phyloP scores from a whole-genome alignment of 2,329 filamentous ascomycete genomes.

The Seiridium unicorne region DNA sequence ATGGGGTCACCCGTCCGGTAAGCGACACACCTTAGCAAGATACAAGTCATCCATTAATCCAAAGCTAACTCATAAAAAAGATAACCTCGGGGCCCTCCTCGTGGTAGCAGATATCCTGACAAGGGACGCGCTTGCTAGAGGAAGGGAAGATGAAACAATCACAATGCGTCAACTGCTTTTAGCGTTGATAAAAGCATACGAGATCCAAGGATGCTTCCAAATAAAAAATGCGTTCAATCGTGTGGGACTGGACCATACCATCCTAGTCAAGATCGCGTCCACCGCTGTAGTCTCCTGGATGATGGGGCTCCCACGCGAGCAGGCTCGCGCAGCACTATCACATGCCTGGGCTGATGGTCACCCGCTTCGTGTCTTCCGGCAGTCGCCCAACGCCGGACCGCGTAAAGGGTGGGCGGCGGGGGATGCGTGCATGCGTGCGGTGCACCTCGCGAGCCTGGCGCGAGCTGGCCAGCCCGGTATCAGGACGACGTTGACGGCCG shows the following conservation, averaged over 20 bases:
- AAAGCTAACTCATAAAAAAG: too few species aligned
- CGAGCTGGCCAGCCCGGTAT: not conserved
- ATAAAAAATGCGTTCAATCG: slow-evolving; percentile 34
- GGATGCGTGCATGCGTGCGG: slow-evolving; percentile 30
- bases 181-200: slow-evolving; percentile 37
- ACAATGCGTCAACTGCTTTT: slow-evolving; percentile 30
- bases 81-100: slow-evolving; percentile 26
- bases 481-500: not conserved
- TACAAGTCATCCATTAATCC: too few species aligned
- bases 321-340: slow-evolving; percentile 32
- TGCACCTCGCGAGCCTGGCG: not conserved
- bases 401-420: slow-evolving; percentile 41
- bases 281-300: slow-evolving; percentile 35
- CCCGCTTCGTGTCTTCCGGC: slow-evolving; percentile 31
- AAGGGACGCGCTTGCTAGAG: not conserved
- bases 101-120: not conserved
- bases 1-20: slow-evolving; percentile 37
- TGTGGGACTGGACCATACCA: slow-evolving; percentile 37
- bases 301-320: slow-evolving; percentile 29
- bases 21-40: too few species aligned
- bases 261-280: slow-evolving; percentile 39
- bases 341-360: slow-evolving; percentile 38
- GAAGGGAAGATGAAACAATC: slow-evolving; percentile 21
- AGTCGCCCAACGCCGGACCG: slow-evolving; percentile 30
- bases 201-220: slow-evolving; percentile 38